These are phyloP conservation scores for Talaromyces liani DNA, from an alignment of 495 filamentous ascomycete species.

Conservation along the genomic window DNA sequence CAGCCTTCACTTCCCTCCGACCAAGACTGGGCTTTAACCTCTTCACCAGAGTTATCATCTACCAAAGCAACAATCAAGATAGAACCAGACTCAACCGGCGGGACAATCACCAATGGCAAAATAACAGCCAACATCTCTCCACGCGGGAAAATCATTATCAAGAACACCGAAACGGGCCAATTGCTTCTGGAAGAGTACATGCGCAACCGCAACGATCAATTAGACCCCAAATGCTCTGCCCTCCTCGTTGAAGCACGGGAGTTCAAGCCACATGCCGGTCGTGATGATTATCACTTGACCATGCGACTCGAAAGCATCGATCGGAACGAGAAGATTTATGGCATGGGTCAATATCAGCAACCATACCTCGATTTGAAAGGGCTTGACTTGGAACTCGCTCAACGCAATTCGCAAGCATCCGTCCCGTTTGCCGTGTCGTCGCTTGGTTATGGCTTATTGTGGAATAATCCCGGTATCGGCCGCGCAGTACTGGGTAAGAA, in stretches of 20 bases:
- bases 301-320: conserved; percentile 45
- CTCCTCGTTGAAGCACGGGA: conserved; percentile 46
- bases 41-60: conserved; percentile 13
- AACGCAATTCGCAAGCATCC: conserved; percentile 54
- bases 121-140: conserved; percentile 40
- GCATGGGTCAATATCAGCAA: conserved; percentile 59
- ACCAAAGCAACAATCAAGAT: conserved; percentile 17
- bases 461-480: conserved; percentile 52
- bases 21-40: conserved; percentile 42
- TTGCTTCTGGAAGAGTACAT: conserved; percentile 49
- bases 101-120: conserved; percentile 41
- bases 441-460: conserved; percentile 49
- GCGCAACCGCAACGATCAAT: conserved; percentile 40
- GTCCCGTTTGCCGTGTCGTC: conserved; percentile 49
- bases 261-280: conserved; percentile 42
- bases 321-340: conserved; percentile 47
- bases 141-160: conserved; percentile 44
- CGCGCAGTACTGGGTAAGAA: conserved; percentile 49
- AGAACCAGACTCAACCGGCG: conserved; percentile 19
- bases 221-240: conserved; percentile 48
- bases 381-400: conserved; percentile 48
- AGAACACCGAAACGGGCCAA: conserved; percentile 32
- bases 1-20: conserved; percentile 37
- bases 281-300: conserved; percentile 43
- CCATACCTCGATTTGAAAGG: conserved; percentile 49